phyloP scores from a whole-genome alignment of 1,284 basidiomycete genomes.

The Ustilago vetiveriae region DNA sequence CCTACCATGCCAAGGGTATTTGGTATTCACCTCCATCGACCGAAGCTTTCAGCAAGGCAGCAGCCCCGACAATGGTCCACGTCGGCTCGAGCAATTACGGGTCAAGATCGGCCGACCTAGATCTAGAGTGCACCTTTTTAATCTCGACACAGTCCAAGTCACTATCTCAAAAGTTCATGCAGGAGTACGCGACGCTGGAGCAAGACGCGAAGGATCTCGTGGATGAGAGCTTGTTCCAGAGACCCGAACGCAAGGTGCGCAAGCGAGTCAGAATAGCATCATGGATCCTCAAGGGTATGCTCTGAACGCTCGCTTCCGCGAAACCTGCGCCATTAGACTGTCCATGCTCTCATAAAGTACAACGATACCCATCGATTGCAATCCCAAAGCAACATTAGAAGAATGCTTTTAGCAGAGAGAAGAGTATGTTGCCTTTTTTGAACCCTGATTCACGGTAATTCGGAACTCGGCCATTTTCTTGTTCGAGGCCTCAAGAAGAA shows the following conservation, averaged over 20 bases:
- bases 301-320: conserved; percentile 33
- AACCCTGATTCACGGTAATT: background rate
- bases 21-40: conserved; percentile 25
- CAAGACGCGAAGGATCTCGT: conserved; percentile 69
- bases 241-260: conserved; percentile 75
- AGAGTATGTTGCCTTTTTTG: background rate
- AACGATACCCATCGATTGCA: conserved; percentile 16
- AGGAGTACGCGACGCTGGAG: conserved; percentile 70
- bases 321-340: too few relatives aligned
- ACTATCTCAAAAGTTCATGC: conserved; percentile 64
- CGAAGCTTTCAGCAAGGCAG: background rate
- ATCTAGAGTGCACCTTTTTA: conserved; percentile 90
- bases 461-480: conserved; percentile 4
- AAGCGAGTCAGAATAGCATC: conserved; percentile 69
- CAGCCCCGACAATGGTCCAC: conserved; percentile 72
- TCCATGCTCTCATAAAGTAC: background rate
- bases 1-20: conserved; percentile 93
- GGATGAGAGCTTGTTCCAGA: conserved; percentile 69
- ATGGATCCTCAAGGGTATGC: conserved; percentile 57
- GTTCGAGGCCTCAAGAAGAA: conserved; percentile 2
- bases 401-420: background rate
- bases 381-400: too few relatives aligned
- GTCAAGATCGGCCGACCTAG: conserved; percentile 86
- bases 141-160: conserved; percentile 72
- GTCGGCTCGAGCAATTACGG: conserved; percentile 97